Base-by-base conservation (phyloP, 352 stramenopile species). In the Phytophthora hibernalis region DNA sequence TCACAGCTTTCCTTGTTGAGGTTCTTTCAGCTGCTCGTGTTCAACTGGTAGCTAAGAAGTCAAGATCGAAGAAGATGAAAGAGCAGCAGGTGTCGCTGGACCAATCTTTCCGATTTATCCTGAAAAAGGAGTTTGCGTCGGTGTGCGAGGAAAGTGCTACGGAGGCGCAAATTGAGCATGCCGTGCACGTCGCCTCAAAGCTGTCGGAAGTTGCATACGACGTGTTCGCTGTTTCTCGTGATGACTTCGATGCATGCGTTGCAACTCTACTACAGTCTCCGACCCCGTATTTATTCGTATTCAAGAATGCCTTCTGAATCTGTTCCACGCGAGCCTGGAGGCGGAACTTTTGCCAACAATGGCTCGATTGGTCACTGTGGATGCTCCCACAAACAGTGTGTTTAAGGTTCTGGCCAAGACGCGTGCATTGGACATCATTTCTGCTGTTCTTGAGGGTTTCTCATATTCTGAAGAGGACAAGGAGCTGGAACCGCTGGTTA, bases 181-280 rank as follows among this genome's bases (percentile, higher is more conserved):
- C 72, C n/a, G 62, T 82, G 16, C 53, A 66, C 13, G 65, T 87
- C 54, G 84, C 87, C 12, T 63, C 87, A 18, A 72, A 89, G 53
- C 37, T 96, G 51, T 72, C 79, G 8, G 54, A 81, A 20, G 65
- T 89, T 11, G 72, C 79, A 0, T 61, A 76, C 13, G 77, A 74
- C 13, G 68, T 83, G 26, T 82, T 77, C 16, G 38, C 68, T 24
- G 65, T 79, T 13, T 83, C 60, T 49, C 70, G 77, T 35, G 65
- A 90, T 26, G 76, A 86, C 15, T 93, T 94, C 30, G 87, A 94
- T 44, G 52, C 65, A 28, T 88, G 83, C 37, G 76, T 96, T 2
- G 61, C 78, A 22, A 80, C 83, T 21, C 54, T 96, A 33, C 70
- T 96, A 21, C 68, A 90, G 64, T 85, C 82, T 37, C 79, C 87